Conservation (phyloP, 2,329 filamentous ascomycete genomes). For the Trichoderma citrinoviride region DNA sequence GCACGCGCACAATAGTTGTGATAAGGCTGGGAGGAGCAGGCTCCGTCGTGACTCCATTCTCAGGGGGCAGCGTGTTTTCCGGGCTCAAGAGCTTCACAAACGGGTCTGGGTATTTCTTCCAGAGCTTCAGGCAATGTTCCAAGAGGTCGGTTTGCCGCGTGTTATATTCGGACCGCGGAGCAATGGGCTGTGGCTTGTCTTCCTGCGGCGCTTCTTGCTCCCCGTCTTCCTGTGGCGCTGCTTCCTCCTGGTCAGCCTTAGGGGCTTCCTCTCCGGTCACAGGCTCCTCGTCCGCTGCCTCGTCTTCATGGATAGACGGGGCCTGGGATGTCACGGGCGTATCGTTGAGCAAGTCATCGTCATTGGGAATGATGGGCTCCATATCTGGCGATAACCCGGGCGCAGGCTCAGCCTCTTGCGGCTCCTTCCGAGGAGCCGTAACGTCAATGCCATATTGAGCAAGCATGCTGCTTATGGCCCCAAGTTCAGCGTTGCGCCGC, state of each 20-base stretch:
- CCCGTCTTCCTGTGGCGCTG: no score
- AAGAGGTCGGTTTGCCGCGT: constrained; percentile 49
- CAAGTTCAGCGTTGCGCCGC: constrained; percentile 73
- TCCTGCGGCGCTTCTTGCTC: constrained; percentile 24
- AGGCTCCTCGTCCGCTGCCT: constrained; percentile 26
- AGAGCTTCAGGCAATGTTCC: constrained; percentile 60
- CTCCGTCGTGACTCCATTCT: constrained; percentile 55
- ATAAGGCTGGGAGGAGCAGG: constrained; percentile 61
- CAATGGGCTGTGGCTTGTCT: constrained; percentile 22
- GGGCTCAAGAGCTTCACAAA: constrained; percentile 55
- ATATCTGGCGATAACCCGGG: constrained; percentile 37
- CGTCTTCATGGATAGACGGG: constrained; percentile 32
- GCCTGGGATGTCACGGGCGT: constrained; percentile 52
- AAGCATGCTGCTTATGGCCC: constrained; percentile 66
- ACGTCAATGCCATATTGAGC: constrained; percentile 55
- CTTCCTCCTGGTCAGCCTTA: constrained; percentile 25
- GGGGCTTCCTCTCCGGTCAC: constrained; percentile 27
- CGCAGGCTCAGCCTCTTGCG: constrained; percentile 40
- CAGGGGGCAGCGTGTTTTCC: constrained; percentile 65
- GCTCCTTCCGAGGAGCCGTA: constrained; percentile 34
- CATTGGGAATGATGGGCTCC: constrained; percentile 47
- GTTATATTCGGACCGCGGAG: constrained; percentile 42
- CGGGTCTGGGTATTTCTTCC: constrained; percentile 60
- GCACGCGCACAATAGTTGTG: constrained; percentile 71
- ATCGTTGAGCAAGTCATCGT: constrained; percentile 58